These are phyloP conservation scores for Leccinum cinnamomeum DNA, from an alignment of 1,284 basidiomycete species.

Conservation along the genomic window DNA sequence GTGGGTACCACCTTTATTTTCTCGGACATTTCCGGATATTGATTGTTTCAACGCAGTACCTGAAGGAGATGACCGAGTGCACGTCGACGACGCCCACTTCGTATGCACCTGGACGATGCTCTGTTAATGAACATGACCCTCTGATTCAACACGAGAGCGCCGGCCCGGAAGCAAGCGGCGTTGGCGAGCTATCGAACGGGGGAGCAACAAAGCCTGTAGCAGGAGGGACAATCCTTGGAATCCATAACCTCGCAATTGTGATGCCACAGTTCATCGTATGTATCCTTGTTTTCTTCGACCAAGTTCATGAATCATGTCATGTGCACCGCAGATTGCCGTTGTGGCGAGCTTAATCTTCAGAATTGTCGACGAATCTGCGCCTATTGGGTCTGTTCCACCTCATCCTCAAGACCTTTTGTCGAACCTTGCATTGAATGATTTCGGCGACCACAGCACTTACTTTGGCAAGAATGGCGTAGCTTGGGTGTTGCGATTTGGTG, in stretches of 20 bases:
- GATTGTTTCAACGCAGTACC: slow-evolving; percentile 50
- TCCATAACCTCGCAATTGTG: slow-evolving; percentile 94
- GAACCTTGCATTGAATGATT: slow-evolving; percentile 8
- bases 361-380: slow-evolving; percentile 59
- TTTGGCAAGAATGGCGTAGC: slow-evolving; percentile 84
- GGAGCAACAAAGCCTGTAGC: slow-evolving; percentile 59
- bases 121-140: slow-evolving; percentile 55
- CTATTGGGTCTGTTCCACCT: slow-evolving; percentile 36
- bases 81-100: not conserved
- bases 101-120: slow-evolving; percentile 4
- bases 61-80: slow-evolving; percentile 69
- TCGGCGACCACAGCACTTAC: slow-evolving; percentile 54
- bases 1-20: slow-evolving; percentile 38
- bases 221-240: slow-evolving; percentile 93
- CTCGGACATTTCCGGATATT: not conserved
- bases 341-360: slow-evolving; percentile 88
- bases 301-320: not conserved
- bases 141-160: slow-evolving; percentile 62
- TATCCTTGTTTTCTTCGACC: slow-evolving; percentile 16
- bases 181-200: slow-evolving; percentile 36
- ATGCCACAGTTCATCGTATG: slow-evolving; percentile 89
- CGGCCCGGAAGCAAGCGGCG: slow-evolving; percentile 40
- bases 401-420: slow-evolving; percentile 15
- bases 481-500: slow-evolving; percentile 93
- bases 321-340: slow-evolving; percentile 70